A percentile compares a stretch with the other conserved stretches of the same genome.
Evolutionary conservation across 2,329 filamentous ascomycete species (phyloP).

Genomic region (Cladorrhinum sp.): DNA sequence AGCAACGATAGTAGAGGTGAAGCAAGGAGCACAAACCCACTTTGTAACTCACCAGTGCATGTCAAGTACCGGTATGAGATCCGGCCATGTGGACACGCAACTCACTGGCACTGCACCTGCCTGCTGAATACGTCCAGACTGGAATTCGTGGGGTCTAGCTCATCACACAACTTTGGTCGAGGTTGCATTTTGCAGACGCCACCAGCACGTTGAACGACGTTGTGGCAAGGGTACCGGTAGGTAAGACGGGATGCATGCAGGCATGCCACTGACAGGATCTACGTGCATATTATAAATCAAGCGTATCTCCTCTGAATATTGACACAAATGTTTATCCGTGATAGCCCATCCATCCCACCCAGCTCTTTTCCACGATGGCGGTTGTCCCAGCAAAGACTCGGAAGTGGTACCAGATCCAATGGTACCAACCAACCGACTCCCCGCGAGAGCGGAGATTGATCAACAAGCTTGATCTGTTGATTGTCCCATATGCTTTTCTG

Average conservation of each 20-base stretch:
- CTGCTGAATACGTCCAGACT: no score
- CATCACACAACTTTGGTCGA: not conserved
- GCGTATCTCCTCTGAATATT: not conserved
- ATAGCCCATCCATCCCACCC: not conserved
- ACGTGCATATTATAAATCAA: not conserved
- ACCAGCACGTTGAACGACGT: not conserved
- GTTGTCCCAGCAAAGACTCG: not conserved
- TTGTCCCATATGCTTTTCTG: conserved; percentile 55
- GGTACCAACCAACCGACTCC: conserved; percentile 49
- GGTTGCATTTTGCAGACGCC: not conserved
- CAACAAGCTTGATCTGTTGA: conserved; percentile 52
- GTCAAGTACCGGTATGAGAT: not conserved
- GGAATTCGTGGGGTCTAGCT: not conserved
- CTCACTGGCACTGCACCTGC: no score
- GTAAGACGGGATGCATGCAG: not conserved
- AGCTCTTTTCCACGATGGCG: not conserved
- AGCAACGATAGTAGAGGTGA: not conserved
- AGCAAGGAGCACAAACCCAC: not conserved
- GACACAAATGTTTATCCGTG: not conserved
- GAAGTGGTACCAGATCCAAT: conserved; percentile 42
- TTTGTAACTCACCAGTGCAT: not conserved
- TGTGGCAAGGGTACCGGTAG: not conserved
- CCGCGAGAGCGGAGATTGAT: conserved; percentile 50
- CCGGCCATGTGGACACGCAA: no score
- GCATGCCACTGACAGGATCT: no score